Percentiles rank a stretch among this genome's conserved stretches.
phyloP scores from a whole-genome alignment of 345 rosid species.

The Sonneratia caseolaris region DNA sequence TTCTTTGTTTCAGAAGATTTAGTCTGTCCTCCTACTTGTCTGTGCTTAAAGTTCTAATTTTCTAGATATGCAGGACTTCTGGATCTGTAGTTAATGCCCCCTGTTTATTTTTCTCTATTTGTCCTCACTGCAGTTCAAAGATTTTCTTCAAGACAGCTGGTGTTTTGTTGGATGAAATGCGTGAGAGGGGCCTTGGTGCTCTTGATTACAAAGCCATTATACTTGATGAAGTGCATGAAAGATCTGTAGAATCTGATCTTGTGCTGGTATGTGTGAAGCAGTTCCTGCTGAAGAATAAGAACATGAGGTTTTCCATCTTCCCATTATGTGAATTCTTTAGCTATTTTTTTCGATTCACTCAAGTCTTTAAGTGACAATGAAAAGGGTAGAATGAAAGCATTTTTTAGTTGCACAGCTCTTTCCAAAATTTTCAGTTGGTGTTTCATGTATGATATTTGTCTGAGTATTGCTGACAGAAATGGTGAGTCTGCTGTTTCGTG shows the following conservation, averaged over 20 bases:
- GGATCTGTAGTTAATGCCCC: neutral
- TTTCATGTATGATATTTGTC: neutral
- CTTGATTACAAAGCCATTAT: constrained; percentile 82
- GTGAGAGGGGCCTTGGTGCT: constrained; percentile 69
- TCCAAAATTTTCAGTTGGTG: neutral
- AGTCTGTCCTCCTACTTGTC: neutral
- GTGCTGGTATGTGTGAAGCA: constrained; percentile 86
- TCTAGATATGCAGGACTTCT: neutral
- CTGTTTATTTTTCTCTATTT: neutral
- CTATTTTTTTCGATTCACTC: neutral
- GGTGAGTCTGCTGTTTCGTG: neutral
- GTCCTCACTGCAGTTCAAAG: constrained; percentile 47
- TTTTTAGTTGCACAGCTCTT: neutral
- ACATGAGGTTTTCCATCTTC: constrained; percentile 43
- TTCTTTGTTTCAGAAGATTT: neutral
- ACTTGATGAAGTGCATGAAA: constrained; percentile 98
- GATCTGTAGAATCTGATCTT: constrained; percentile 93
- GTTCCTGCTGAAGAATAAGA: constrained; percentile 60
- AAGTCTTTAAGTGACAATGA: neutral
- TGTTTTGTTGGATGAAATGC: constrained; percentile 85
- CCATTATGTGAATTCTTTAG: constrained; percentile 4
- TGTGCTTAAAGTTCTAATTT: neutral
- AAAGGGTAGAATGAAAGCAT: neutral
- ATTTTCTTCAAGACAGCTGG: constrained; percentile 94
- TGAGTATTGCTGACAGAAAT: neutral